A percentile compares a stretch with the other conserved stretches of the same genome.
Evolutionary conservation across 148 eudicot genomes (phyloP).

Genomic region (Rheum nobile): DNA sequence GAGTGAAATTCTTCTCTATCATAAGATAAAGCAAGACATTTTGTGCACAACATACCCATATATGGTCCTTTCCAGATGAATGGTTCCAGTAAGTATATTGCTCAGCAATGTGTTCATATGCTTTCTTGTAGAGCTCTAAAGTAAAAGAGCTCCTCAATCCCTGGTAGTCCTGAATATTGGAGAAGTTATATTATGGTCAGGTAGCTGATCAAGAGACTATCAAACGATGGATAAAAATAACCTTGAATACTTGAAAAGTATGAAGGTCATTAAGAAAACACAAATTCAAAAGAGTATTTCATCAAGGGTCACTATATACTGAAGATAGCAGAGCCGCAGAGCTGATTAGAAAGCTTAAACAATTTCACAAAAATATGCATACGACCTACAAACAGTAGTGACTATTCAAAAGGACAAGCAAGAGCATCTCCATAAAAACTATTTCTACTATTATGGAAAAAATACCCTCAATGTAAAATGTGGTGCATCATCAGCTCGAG

Average conservation of each 20-base stretch:
- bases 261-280: not conserved
- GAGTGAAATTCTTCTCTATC: not conserved
- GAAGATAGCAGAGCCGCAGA: not conserved
- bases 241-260: not conserved
- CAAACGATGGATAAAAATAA: not conserved
- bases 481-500: constrained; percentile 91
- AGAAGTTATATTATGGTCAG: not conserved
- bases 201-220: not conserved
- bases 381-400: not conserved
- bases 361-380: not conserved
- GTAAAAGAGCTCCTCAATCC: constrained; percentile 80
- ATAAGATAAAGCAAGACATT: not conserved
- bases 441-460: not conserved
- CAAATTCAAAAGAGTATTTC: not conserved
- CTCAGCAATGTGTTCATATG: constrained; percentile 58
- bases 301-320: not conserved
- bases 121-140: constrained; percentile 67
- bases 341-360: not conserved
- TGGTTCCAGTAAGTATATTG: constrained; percentile 87
- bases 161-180: constrained; percentile 36
- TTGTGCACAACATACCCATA: constrained; percentile 40
- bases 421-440: constrained; percentile 1
- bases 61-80: constrained; percentile 88
- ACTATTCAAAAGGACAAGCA: not conserved
- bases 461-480: constrained; percentile 69